Base-by-base conservation (phyloP, 192 early-diverging fungal species). In the Paraglomus brasilianum region DNA sequence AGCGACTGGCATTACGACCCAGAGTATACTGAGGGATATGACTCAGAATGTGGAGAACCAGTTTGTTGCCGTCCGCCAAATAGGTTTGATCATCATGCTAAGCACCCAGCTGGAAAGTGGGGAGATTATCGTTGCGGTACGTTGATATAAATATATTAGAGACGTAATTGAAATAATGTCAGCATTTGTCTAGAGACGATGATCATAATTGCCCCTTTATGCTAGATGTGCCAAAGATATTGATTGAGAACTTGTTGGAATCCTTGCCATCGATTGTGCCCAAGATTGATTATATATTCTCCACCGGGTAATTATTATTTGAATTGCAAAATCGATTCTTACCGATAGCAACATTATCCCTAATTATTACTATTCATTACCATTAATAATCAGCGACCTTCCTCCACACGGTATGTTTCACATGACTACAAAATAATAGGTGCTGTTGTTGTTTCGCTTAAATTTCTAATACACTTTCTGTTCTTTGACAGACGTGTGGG, bases 1-100 rank as follows among this genome's bases (percentile, higher is more conserved):
- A 68, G 66, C 46, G 66, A 68, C 9, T 68, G 66, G 66, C 66
- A 68, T 56, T 56, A 17, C 17, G 66, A 68, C 21, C 14, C 66
- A 50, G 66, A 68, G 19, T 68, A 68, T 57, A 21, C 17, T 39
- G 66, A 68, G 39, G 66, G 66, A 15, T 68, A 68, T 56, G 66
- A 68, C 30, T 49, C 36, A 14, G 24, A 68, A 24, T 68, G 66
- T 57, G 66, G 55, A 36, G 66, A 68, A 68, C 66, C 66, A 42
- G 17, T 68, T 17, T 68, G 66, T 57, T 68, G 66, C 30, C 66
- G 66, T n/a, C 17, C 40, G 21, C 66, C 66, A 10, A 50, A 50
- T 57, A 24, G 21, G 14, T 57, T 57, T 52, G 50, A 40, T 50
- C 30, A 50, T 19, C 1, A 50, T 22, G 66, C 55, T 14, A 68